Base-by-base conservation (phyloP, 2,329 filamentous ascomycete genomes). In the Curvularia sp. region DNA sequence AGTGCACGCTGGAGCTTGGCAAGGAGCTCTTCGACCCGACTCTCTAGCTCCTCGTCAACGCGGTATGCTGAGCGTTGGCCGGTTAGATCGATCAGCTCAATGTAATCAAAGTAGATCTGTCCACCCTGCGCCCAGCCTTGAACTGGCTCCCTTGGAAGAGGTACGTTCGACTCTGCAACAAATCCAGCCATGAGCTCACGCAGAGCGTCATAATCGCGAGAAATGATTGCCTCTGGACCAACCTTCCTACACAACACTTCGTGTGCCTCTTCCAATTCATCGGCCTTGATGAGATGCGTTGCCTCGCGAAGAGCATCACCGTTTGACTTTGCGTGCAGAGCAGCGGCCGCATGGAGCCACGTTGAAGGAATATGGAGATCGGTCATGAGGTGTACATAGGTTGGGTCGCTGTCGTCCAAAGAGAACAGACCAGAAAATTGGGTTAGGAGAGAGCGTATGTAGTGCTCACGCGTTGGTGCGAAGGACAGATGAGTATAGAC, bases 301-400 rank as follows among this genome's bases (percentile, higher is more conserved):
- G 83, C 84, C 10, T 89, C 83, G 4, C 64, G 59, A 8, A 75
- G 57, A 73, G 93, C 87, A 63, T 87, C 86, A 69, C 85, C 86
- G 46, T 88, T 86, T 57, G 88, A 88, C 60, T 91, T 89, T 78
- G 92, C 93, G 76, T 90, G 89, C 13, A 94, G 82, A 12, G 93
- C 93, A 72, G 93, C 91, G 18, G 95, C 92, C 59, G 92, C 87
- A 87, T 91, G 96, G 49, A 98, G 83, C 93, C 94, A 96, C 3
- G 84, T 77, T 1, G 83, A 78, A 0, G 94, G 92, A 41, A 98
- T 86, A 62, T 86, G 85, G 52, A 93, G 85, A 30, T 86, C 86
- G 43, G 84, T 80, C 0, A 84, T 84, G 21, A 95, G 80, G 13
- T 84, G 83, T 10, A 78, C 80, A 76, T 88, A 92, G 52, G 78